Evolutionary conservation across 2,329 filamentous ascomycete genomes (phyloP).

Genomic region (Ophiostoma pallidulum): DNA sequence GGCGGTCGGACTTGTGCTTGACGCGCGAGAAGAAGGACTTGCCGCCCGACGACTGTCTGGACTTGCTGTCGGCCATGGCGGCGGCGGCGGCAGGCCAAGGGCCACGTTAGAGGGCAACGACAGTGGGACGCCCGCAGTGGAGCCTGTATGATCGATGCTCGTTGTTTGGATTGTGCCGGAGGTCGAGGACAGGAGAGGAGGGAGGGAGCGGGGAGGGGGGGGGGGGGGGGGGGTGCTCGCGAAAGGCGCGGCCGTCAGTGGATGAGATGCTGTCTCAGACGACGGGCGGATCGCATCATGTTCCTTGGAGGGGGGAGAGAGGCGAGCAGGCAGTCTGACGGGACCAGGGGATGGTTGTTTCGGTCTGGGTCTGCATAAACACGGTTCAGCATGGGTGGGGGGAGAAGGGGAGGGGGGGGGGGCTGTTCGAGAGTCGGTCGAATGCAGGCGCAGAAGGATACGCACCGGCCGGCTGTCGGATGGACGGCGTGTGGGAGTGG

Average conservation of each 20-base stretch:
- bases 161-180: neutral
- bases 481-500: no score
- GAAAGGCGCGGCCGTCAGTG: conserved; percentile 23
- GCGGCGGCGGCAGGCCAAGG: conserved; percentile 1
- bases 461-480: no score
- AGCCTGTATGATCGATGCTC: conserved; percentile 6
- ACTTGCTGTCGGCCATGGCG: conserved; percentile 61
- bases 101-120: no score
- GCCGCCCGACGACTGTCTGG: conserved; percentile 65
- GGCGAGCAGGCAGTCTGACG: no score
- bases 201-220: no score
- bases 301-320: conserved; percentile 18
- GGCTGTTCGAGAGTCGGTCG: neutral
- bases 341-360: no score
- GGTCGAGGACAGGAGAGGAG: no score
- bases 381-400: conserved; percentile 5
- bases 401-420: neutral
- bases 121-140: no score
- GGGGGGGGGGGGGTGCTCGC: no score
- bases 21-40: conserved; percentile 74
- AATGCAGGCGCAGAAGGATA: neutral
- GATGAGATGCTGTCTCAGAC: conserved; percentile 31
- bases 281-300: conserved; percentile 34
- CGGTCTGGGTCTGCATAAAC: no score
- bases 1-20: conserved; percentile 66